phyloP scores from a whole-genome alignment of 345 rosid species.

The Lepidium africanum region DNA sequence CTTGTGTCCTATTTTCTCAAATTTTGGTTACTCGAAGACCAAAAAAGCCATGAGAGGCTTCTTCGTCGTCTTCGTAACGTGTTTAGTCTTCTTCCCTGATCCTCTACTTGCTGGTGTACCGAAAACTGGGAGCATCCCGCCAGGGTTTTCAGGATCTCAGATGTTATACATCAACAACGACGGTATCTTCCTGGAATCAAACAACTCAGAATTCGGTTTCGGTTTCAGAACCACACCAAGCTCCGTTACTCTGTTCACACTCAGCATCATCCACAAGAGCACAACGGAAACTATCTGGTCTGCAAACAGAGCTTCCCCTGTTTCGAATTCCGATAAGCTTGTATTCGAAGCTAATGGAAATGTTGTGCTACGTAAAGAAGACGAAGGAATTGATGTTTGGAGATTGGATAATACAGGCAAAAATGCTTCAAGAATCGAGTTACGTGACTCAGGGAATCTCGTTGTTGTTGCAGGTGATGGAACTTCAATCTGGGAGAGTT shows the following conservation, averaged over 20 bases:
- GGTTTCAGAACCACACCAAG: slow-evolving; percentile 39
- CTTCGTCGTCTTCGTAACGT: slow-evolving; percentile 22
- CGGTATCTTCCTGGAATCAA: slow-evolving; percentile 68
- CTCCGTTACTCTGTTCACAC: slow-evolving; percentile 42
- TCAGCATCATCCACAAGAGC: slow-evolving; percentile 45
- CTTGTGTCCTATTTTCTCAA: neutral
- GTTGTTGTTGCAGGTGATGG: slow-evolving; percentile 43
- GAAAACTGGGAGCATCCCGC: slow-evolving; percentile 30
- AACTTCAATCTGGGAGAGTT: slow-evolving; percentile 67
- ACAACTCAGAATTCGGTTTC: slow-evolving; percentile 50
- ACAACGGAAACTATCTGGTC: slow-evolving; percentile 53
- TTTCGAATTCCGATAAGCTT: slow-evolving; percentile 54
- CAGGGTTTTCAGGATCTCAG: slow-evolving; percentile 51
- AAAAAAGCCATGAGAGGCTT: slow-evolving; percentile 31
- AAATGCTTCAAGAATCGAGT: slow-evolving; percentile 56
- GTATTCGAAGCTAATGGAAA: slow-evolving; percentile 48
- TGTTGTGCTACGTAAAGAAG: slow-evolving; percentile 36
- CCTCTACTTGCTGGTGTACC: slow-evolving; percentile 35
- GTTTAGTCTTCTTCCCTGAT: slow-evolving; percentile 23
- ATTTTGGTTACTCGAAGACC: neutral
- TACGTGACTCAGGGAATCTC: slow-evolving; percentile 79
- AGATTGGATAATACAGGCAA: slow-evolving; percentile 35
- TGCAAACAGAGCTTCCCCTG: slow-evolving; percentile 62
- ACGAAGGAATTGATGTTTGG: slow-evolving; percentile 51
- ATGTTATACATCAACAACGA: slow-evolving; percentile 59